phyloP scores from a whole-genome alignment of 2,329 filamentous ascomycete species.

The Madurella mycetomatis region DNA sequence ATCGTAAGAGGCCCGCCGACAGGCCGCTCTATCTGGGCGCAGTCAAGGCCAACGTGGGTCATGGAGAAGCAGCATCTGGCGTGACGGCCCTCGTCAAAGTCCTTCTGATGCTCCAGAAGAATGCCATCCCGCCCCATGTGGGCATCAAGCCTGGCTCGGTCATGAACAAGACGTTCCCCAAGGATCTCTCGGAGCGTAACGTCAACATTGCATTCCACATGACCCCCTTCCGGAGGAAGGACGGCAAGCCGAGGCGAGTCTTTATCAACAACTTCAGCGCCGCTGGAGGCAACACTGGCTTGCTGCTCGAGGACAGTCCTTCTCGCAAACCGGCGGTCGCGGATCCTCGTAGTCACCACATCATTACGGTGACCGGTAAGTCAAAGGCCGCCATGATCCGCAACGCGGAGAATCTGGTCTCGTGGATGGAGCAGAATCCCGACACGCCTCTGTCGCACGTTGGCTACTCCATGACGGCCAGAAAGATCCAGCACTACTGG shows the following conservation, averaged over 20 bases:
- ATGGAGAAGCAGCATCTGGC: conserved; percentile 59
- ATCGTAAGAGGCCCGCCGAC: conserved; percentile 42
- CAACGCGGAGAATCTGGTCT: conserved; percentile 53
- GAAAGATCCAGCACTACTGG: conserved; percentile 57
- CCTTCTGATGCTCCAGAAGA: conserved; percentile 60
- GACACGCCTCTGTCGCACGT: conserved; percentile 53
- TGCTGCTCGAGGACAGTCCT: conserved; percentile 61
- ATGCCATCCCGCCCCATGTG: conserved; percentile 59
- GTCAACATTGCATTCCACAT: conserved; percentile 54
- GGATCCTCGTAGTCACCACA: conserved; percentile 53
- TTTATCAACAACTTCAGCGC: conserved; percentile 68
- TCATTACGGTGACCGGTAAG: conserved; percentile 57
- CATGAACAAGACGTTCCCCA: conserved; percentile 57
- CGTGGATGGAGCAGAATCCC: conserved; percentile 49
- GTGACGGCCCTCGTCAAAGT: conserved; percentile 61
- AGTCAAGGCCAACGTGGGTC: conserved; percentile 61
- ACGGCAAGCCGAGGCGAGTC: conserved; percentile 44
- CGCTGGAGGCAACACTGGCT: conserved; percentile 65
- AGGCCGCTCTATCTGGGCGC: conserved; percentile 59
- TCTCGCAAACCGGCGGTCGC: conserved; percentile 26
- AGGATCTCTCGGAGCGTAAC: conserved; percentile 52
- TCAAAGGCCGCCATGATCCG: conserved; percentile 51
- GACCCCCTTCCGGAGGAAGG: conserved; percentile 46
- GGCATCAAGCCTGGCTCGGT: conserved; percentile 56
- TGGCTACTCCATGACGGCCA: conserved; percentile 65